These are phyloP conservation scores for Pseudozyma thailandica DNA, from an alignment of 1,284 basidiomycete genomes.

Conservation along the genomic window DNA sequence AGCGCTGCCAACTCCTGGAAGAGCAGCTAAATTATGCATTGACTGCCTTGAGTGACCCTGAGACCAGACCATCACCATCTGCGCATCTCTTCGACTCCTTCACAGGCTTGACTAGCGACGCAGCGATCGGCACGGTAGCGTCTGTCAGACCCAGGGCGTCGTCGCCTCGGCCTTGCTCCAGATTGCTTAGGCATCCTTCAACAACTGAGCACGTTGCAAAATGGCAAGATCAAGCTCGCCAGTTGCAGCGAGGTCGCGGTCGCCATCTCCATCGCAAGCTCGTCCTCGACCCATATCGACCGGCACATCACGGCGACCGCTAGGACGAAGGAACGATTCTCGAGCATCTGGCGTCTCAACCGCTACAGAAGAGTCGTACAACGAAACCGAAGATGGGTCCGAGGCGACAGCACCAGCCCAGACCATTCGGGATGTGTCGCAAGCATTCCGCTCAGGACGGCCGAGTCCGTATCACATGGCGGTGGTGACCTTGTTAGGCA, in stretches of 20 bases:
- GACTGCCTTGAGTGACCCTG: not conserved
- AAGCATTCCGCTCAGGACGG: slow-evolving; percentile 41
- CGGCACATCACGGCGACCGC: slow-evolving; percentile 1
- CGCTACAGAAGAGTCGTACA: slow-evolving; percentile 17
- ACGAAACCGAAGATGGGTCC: slow-evolving; percentile 34
- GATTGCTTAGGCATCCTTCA: too few relatives aligned
- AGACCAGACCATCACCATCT: too few relatives aligned
- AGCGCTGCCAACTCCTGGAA: not conserved
- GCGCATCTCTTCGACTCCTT: too few relatives aligned
- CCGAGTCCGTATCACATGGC: slow-evolving; percentile 61
- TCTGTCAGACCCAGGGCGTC: too few relatives aligned
- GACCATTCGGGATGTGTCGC: slow-evolving; percentile 51
- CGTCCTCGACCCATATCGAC: slow-evolving; percentile 7
- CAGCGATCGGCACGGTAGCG: too few relatives aligned
- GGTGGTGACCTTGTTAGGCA: slow-evolving; percentile 55
- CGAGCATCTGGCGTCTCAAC: slow-evolving; percentile 20
- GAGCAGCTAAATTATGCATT: not conserved
- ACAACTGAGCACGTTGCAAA: too few relatives aligned
- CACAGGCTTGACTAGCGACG: too few relatives aligned
- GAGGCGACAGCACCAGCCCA: slow-evolving; percentile 46
- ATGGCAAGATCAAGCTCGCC: slow-evolving; percentile 24
- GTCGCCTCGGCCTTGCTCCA: too few relatives aligned
- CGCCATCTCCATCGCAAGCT: slow-evolving; percentile 8
- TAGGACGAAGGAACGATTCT: slow-evolving; percentile 16
- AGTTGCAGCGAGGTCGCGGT: too few relatives aligned